Percentiles rank a stretch among this genome's conserved stretches.
Conservation (phyloP, 345 rosid genomes). For the Euphorbia pulcherrima region DNA sequence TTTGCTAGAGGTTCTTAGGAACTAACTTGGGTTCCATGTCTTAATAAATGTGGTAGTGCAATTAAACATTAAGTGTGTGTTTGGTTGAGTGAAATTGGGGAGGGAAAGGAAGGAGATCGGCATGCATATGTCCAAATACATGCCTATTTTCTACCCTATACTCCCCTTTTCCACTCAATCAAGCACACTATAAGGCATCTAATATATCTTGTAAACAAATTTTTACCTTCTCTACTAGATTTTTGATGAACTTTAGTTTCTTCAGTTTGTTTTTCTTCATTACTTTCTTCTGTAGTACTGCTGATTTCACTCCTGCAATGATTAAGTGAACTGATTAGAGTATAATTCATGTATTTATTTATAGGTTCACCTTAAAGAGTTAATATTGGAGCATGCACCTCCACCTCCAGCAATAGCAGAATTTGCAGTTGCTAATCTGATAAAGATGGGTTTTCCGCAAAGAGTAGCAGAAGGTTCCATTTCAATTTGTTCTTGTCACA, state of each 20-base stretch:
- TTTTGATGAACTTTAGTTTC: neutral
- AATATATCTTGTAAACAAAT: neutral
- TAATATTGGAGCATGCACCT: conserved; percentile 83
- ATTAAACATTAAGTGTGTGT: neutral
- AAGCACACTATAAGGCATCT: too few relatives aligned
- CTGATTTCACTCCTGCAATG: neutral
- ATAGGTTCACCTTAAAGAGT: conserved; percentile 78
- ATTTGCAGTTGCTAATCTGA: conserved; percentile 73
- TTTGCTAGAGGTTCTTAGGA: neutral
- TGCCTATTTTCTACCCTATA: too few relatives aligned
- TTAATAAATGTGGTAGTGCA: neutral
- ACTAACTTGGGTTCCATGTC: neutral
- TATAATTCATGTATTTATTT: conserved; percentile 11
- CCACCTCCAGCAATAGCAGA: conserved; percentile 97
- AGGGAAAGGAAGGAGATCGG: too few relatives aligned
- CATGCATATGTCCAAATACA: too few relatives aligned
- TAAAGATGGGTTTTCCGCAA: conserved; percentile 92
- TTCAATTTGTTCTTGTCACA: conserved; percentile 86
- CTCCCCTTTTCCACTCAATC: too few relatives aligned
- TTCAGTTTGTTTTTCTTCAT: neutral
- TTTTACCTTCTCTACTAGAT: neutral
- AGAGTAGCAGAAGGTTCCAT: conserved; percentile 74
- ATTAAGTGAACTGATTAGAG: neutral
- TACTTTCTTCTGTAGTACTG: too few relatives aligned
- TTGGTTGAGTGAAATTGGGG: too few relatives aligned